phyloP scores from a whole-genome alignment of 805 yeast genomes.

The Maudiozyma saulgeensis region DNA sequence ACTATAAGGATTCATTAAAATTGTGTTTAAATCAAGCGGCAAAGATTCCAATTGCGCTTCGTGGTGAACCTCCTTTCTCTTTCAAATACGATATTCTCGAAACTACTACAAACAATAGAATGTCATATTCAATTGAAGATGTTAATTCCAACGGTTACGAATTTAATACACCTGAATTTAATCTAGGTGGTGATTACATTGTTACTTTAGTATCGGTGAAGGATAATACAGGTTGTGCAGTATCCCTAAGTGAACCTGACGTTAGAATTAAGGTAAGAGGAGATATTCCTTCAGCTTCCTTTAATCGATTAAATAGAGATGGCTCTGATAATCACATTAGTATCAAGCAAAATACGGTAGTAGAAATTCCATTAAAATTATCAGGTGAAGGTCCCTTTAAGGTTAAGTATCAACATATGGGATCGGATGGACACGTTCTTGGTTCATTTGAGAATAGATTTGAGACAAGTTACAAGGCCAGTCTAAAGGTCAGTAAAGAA shows the following conservation, averaged over 20 bases:
- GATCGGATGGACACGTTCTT: conserved; percentile 21
- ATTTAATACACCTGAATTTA: conserved; percentile 47
- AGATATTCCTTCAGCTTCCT: conserved; percentile 53
- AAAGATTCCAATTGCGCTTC: conserved; percentile 46
- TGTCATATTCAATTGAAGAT: conserved; percentile 34
- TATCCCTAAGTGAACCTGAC: conserved; percentile 56
- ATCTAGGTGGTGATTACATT: conserved; percentile 64
- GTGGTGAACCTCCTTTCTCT: conserved; percentile 74
- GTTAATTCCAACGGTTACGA: conserved; percentile 31
- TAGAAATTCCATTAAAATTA: conserved; percentile 50
- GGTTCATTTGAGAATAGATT: conserved; percentile 18
- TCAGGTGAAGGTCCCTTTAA: conserved; percentile 49
- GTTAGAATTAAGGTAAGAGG: conserved; percentile 58
- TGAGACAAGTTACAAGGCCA: conserved; percentile 24
- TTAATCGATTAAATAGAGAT: conserved; percentile 32
- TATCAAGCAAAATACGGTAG: conserved; percentile 53
- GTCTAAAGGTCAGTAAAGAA: conserved; percentile 32
- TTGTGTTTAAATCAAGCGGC: conserved; percentile 42
- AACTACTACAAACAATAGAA: conserved; percentile 39
- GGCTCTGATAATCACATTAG: conserved; percentile 30
- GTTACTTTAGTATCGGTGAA: conserved; percentile 53
- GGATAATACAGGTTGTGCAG: conserved; percentile 74
- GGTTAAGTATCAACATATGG: conserved; percentile 29
- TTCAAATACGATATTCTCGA: conserved; percentile 62
- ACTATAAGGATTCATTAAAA: conserved; percentile 12